phyloP scores from a whole-genome alignment of 2,329 filamentous ascomycete species.

The Cryphonectria nitschkei region DNA sequence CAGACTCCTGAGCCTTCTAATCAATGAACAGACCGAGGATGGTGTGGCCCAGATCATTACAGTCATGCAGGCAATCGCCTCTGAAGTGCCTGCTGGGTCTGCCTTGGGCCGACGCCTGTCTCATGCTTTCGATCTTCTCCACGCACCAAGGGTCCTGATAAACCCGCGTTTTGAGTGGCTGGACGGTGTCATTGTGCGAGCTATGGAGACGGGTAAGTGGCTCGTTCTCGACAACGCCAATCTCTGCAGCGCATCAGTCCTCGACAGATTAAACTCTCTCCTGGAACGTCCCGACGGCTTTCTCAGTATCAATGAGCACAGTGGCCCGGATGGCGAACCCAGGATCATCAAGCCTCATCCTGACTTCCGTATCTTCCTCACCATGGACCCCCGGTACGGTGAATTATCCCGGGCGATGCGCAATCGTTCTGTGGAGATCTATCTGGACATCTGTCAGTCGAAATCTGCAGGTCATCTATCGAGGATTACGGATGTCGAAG shows the following conservation, averaged over 20 bases:
- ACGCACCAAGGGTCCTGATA: slow-evolving; percentile 60
- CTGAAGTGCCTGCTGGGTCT: slow-evolving; percentile 47
- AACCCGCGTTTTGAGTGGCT: slow-evolving; percentile 94
- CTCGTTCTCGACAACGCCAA: slow-evolving; percentile 97
- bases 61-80: slow-evolving; percentile 45
- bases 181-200: slow-evolving; percentile 88
- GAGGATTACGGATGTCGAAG: slow-evolving; percentile 53
- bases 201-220: slow-evolving; percentile 86
- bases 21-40: slow-evolving; percentile 45
- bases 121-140: slow-evolving; percentile 54
- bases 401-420: slow-evolving; percentile 96
- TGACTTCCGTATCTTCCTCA: slow-evolving; percentile 90
- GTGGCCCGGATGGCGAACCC: slow-evolving; percentile 78
- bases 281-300: slow-evolving; percentile 83
- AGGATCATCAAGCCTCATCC: slow-evolving; percentile 80
- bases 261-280: slow-evolving; percentile 92
- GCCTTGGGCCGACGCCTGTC: slow-evolving; percentile 52
- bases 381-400: slow-evolving; percentile 87
- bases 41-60: slow-evolving; percentile 44
- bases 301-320: slow-evolving; percentile 92
- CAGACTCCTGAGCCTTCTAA: slow-evolving; percentile 55
- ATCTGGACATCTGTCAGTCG: slow-evolving; percentile 58
- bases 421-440: slow-evolving; percentile 91
- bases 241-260: slow-evolving; percentile 89
- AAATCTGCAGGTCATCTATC: slow-evolving; percentile 39